Evolutionary conservation across 1,284 basidiomycete species (phyloP), one percentile per base, ranked within the genome.

Genomic region (Chondrostereum purpureum): DNA sequence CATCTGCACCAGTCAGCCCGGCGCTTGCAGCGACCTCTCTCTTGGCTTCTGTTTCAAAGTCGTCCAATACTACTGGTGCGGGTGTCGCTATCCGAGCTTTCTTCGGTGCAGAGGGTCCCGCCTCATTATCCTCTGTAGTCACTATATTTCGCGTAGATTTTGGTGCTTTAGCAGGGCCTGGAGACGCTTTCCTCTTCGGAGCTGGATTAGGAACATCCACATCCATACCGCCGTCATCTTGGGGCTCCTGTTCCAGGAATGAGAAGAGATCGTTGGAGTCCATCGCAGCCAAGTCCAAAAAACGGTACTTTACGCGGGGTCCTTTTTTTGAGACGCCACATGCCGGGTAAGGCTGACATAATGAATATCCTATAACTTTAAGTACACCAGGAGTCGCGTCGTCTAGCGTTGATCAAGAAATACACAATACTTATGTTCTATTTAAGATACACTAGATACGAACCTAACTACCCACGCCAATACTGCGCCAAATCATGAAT

Each of bases 401-500:
- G n/a, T n/a, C n/a, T n/a, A n/a, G n/a, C n/a, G n/a, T n/a, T n/a
- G n/a, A n/a, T n/a, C n/a, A n/a, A n/a, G n/a, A n/a, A n/a, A n/a
- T n/a, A n/a, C n/a, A n/a, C n/a, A n/a, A n/a, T n/a, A n/a, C n/a
- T n/a, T n/a, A n/a, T n/a, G n/a, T n/a, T n/a, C n/a, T n/a, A n/a
- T n/a, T n/a, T n/a, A n/a, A n/a, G n/a, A n/a, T n/a, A n/a, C n/a
- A n/a, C n/a, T n/a, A n/a, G n/a, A n/a, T n/a, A n/a, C n/a, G n/a
- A 31, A 31, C 8, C n/a, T 31, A 8, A 31, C 27, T 31, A 86
- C 59, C 80, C 84, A 49, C 83, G 70, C 86, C 86, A 88, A 61
- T 89, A 90, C 61, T 89, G 88, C 17, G 87, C 86, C 56, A 88
- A 65, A 55, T 89, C 86, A 60, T 96, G 93, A 55, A 96, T 92